Conservation (phyloP, 495 filamentous ascomycete species). For the Aspergillus baeticus region DNA sequence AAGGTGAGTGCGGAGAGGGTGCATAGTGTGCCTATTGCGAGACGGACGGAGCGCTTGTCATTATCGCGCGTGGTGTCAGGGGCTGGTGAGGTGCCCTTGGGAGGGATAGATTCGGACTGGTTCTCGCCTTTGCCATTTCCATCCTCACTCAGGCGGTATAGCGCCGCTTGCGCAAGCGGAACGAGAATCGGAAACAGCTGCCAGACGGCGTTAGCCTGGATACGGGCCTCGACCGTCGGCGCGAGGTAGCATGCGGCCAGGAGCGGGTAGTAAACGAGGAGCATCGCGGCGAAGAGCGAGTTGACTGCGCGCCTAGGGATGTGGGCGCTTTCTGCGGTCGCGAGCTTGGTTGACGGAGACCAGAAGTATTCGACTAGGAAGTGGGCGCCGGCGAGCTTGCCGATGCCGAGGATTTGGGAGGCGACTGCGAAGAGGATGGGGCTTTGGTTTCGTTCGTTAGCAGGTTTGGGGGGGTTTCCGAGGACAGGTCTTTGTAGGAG, state of each 20-base stretch:
- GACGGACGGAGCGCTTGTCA: constrained; percentile 2
- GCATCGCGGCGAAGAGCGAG: constrained; percentile 7
- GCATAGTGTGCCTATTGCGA: not conserved
- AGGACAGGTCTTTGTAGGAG: too few species aligned
- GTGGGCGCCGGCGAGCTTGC: constrained; percentile 19
- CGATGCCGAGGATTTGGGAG: constrained; percentile 18
- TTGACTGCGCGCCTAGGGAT: not conserved
- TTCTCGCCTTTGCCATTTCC: not conserved
- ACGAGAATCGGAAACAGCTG: constrained; percentile 22
- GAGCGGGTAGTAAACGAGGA: constrained; percentile 14
- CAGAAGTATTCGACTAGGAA: constrained; percentile 16
- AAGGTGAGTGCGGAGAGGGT: constrained; percentile 10
- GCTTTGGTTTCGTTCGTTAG: not conserved
- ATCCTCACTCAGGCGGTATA: not conserved
- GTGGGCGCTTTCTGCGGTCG: not conserved
- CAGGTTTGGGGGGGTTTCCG: not conserved
- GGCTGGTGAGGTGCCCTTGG: too few species aligned
- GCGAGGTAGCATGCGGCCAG: constrained; percentile 15
- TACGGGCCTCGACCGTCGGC: constrained; percentile 7
- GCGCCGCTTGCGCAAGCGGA: constrained; percentile 10
- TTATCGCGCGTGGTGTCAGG: too few species aligned
- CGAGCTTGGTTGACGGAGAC: not conserved
- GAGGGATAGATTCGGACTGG: not conserved
- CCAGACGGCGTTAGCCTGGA: constrained; percentile 20
- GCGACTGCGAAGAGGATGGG: constrained; percentile 12